These are phyloP conservation scores for Periconia sp. DNA, from an alignment of 2,329 filamentous ascomycete genomes.

Conservation along the genomic window DNA sequence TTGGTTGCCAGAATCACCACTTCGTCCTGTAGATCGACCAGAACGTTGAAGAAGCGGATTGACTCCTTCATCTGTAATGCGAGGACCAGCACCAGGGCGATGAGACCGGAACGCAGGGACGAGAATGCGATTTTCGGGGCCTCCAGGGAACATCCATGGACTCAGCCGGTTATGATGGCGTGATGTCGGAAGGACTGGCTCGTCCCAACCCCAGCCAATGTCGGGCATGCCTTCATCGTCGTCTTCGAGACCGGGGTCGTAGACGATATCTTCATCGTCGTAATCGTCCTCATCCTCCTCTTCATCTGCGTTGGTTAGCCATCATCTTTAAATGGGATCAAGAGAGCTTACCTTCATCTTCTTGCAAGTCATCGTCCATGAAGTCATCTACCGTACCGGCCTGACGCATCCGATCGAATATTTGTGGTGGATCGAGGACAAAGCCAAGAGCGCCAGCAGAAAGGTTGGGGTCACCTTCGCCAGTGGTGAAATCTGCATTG, in stretches of 20 bases:
- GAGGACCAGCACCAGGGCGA: constrained; percentile 60
- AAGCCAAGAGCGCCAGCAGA: constrained; percentile 47
- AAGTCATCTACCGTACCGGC: constrained; percentile 58
- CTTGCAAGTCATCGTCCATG: constrained; percentile 64
- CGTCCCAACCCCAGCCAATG: constrained; percentile 58
- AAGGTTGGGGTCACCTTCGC: constrained; percentile 61
- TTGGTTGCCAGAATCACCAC: constrained; percentile 39
- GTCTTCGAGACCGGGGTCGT: constrained; percentile 57
- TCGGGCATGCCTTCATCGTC: constrained; percentile 51
- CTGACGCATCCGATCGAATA: constrained; percentile 48
- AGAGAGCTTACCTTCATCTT: constrained; percentile 63
- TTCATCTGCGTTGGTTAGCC: constrained; percentile 48
- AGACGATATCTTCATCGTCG: constrained; percentile 68
- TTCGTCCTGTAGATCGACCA: constrained; percentile 40
- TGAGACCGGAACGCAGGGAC: constrained; percentile 58
- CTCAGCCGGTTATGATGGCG: constrained; percentile 61
- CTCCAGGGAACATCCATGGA: constrained; percentile 64
- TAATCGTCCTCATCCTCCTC: constrained; percentile 72
- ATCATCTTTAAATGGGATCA: background rate
- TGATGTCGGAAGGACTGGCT: constrained; percentile 50
- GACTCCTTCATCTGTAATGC: constrained; percentile 75
- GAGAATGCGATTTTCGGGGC: constrained; percentile 53
- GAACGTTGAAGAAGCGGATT: constrained; percentile 83
- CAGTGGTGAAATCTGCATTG: constrained; percentile 50
- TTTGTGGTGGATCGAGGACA: constrained; percentile 41